These are phyloP conservation scores for Leccinellum luteum DNA, from an alignment of 768 basidiomycete genomes.

Conservation along the genomic window DNA sequence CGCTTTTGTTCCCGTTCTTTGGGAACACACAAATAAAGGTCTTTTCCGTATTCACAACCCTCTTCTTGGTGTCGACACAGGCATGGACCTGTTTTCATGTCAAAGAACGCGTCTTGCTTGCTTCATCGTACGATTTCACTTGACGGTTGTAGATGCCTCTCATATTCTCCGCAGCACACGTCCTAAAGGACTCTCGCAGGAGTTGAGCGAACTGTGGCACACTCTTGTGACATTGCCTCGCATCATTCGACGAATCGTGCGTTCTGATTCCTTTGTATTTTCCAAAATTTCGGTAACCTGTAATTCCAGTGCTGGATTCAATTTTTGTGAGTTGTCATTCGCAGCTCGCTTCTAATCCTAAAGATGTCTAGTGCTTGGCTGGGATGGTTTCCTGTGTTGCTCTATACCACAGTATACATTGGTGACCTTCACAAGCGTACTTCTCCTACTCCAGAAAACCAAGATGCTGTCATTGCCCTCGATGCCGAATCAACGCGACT, in stretches of 20 bases:
- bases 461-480: slow-evolving; percentile 34
- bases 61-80: slow-evolving; percentile 68
- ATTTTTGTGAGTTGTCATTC: slow-evolving; percentile 59
- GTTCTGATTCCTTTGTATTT: slow-evolving; percentile 29
- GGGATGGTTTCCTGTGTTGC: slow-evolving; percentile 90
- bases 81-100: slow-evolving; percentile 55
- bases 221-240: slow-evolving; percentile 69
- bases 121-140: slow-evolving; percentile 26
- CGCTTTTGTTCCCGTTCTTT: slow-evolving; percentile 64
- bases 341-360: background rate
- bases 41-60: slow-evolving; percentile 69
- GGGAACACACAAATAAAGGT: slow-evolving; percentile 81
- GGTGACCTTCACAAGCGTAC: slow-evolving; percentile 77
- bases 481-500: slow-evolving; percentile 76
- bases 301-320: slow-evolving; percentile 64
- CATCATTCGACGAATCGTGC: slow-evolving; percentile 76
- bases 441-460: slow-evolving; percentile 32
- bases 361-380: slow-evolving; percentile 63
- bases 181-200: slow-evolving; percentile 33
- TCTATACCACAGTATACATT: slow-evolving; percentile 85
- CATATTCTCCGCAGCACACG: slow-evolving; percentile 13
- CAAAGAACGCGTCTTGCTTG: slow-evolving; percentile 72
- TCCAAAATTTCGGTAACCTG: slow-evolving; percentile 6
- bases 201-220: slow-evolving; percentile 66
- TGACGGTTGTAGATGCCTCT: background rate